Evolutionary conservation across 2,329 filamentous ascomycete genomes (phyloP), one percentile per base, ranked within the genome.

Genomic region (Corinectria fuckeliana): DNA sequence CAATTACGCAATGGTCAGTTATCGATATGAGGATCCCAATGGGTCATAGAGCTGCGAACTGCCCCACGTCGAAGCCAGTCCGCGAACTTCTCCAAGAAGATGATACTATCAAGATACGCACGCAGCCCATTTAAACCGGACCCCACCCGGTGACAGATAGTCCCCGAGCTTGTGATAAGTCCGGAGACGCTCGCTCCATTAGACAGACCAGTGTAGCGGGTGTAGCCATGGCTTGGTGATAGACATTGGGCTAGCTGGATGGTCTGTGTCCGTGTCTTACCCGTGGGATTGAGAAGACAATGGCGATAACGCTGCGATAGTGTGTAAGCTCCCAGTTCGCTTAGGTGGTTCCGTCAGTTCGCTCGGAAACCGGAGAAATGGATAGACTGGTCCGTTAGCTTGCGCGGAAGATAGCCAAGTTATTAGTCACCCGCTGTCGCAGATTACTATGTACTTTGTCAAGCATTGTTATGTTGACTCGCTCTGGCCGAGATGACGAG

Each of bases 201-300:
- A 54, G 56, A 62, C 52, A 30, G 58, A 53, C n/a, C n/a, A 28
- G 21, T n/a, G 16, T n/a, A 34, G 32, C 30, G 16, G 14, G 32
- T 36, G 50, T 44, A 38, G 48, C 42, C 56, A 56, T 55, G 26
- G 39, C 50, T 56, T 51, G 16, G 25, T 50, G 52, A 59, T 53
- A 44, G 25, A 11, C 20, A 45, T n/a, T 45, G 26, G 16, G 36
- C 36, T 54, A 49, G 28, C 42, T n/a, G 10, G 32, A 53, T 61
- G 62, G 61, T 51, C 61, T 60, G 60, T 60, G 58, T 48, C 36
- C 41, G 23, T 25, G 32, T 53, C 38, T 41, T 52, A 53, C 16
- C 51, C 63, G 61, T 67, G 67, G 63, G 51, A 62, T 61, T 50
- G 55, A 62, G 57, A 61, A 64, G 56, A 51, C 49, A 28, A 34